Evolutionary conservation across 306 rosid genomes (phyloP).

Genomic region (Prunus persica): Prunus_persica_NCBIv2 NC_034009.1:42810001-42810500

Average conservation of each 20-base stretch:
- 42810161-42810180: constrained; percentile 31
- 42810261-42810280: constrained; percentile 69
- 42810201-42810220: constrained; percentile 17
- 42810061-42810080: too few relatives aligned
- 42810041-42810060: neutral
- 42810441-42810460: constrained; percentile 33
- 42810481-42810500: neutral
- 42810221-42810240: constrained; percentile 34
- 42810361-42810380: constrained; percentile 6
- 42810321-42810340: neutral
- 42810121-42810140: constrained; percentile 6
- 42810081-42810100: neutral
- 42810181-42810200: constrained; percentile 44
- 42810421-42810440: constrained; percentile 21
- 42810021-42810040: constrained; percentile 3
- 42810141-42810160: too few relatives aligned
- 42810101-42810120: neutral
- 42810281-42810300: constrained; percentile 34
- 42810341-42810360: neutral
- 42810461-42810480: neutral
- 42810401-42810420: neutral
- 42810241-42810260: constrained; percentile 44
- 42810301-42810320: constrained; percentile 4
- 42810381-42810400: constrained; percentile 11
- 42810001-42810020: constrained; percentile 40